These are phyloP conservation scores for Fusarium sp. DNA, from an alignment of 2,329 filamentous ascomycete genomes.

Conservation along the genomic window DNA sequence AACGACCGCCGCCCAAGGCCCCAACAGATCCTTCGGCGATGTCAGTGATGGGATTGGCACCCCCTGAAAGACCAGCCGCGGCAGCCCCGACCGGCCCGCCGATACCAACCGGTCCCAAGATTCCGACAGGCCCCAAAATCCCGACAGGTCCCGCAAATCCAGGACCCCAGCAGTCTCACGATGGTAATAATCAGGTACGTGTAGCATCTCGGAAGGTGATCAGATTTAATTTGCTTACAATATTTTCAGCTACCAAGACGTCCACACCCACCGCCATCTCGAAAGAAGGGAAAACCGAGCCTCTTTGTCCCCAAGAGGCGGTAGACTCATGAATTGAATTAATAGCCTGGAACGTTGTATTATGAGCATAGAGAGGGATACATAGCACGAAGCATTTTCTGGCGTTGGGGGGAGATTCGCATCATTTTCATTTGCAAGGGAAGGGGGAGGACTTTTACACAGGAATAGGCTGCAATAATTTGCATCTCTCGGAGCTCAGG, in stretches of 20 bases:
- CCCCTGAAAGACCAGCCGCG: slow-evolving; percentile 59
- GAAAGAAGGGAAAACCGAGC: slow-evolving; percentile 59
- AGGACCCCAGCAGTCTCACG: slow-evolving; percentile 31
- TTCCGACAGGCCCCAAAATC: slow-evolving; percentile 21
- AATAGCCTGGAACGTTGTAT: slow-evolving; percentile 17
- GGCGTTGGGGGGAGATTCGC: slow-evolving; percentile 39
- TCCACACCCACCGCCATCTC: slow-evolving; percentile 47
- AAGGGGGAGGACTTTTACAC: slow-evolving; percentile 5
- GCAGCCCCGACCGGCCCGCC: slow-evolving; percentile 33
- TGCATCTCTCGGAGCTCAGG: not conserved
- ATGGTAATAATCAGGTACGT: slow-evolving; percentile 44
- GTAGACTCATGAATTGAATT: slow-evolving; percentile 22
- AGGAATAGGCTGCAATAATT: not conserved
- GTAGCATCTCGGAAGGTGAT: not conserved
- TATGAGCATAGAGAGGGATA: slow-evolving; percentile 27
- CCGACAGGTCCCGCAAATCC: slow-evolving; percentile 42
- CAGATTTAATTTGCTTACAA: slow-evolving; percentile 30
- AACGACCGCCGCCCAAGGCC: slow-evolving; percentile 45
- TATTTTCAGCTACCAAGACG: slow-evolving; percentile 33
- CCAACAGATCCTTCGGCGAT: slow-evolving; percentile 66
- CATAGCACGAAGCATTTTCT: slow-evolving; percentile 28
- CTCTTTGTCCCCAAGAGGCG: slow-evolving; percentile 61
- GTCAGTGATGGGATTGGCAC: slow-evolving; percentile 63
- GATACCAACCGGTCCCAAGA: slow-evolving; percentile 18
- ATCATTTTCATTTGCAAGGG: slow-evolving; percentile 9